Percentiles rank a stretch among this genome's conserved stretches.
Conservation (phyloP, 345 rosid genomes). For the Linum tenue region DNA sequence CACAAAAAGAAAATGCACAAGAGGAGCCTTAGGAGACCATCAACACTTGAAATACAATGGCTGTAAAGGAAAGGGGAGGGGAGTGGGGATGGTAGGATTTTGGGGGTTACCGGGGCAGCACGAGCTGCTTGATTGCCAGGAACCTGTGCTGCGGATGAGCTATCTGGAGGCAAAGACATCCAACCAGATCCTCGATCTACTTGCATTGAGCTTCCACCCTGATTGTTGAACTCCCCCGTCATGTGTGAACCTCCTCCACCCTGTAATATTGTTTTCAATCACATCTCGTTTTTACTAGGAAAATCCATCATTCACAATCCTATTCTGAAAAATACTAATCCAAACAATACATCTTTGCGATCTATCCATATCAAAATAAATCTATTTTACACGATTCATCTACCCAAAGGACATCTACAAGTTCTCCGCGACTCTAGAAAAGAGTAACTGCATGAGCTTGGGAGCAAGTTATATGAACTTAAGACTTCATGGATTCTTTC, state of each 20-base stretch:
- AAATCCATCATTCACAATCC: too few species aligned
- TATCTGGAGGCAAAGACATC: constrained; percentile 66
- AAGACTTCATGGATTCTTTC: too few species aligned
- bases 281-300: too few species aligned
- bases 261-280: neutral
- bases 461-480: too few species aligned
- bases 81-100: neutral
- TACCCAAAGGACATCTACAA: too few species aligned
- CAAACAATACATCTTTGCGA: too few species aligned
- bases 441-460: too few species aligned
- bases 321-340: too few species aligned
- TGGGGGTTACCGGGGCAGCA: constrained; percentile 42
- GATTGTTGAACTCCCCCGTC: constrained; percentile 54
- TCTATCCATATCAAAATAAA: too few species aligned
- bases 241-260: constrained; percentile 42
- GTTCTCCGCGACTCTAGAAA: too few species aligned
- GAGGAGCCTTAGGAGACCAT: neutral
- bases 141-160: constrained; percentile 40
- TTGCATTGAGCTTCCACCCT: constrained; percentile 43
- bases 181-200: constrained; percentile 70
- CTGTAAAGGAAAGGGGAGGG: neutral
- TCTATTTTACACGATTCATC: too few species aligned
- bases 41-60: constrained; percentile 1
- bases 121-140: constrained; percentile 57
- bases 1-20: constrained; percentile 1